Evolutionary conservation across 768 basidiomycete species (phyloP), one percentile per base, ranked within the genome.

Genomic region (Coprinopsis cinerea): DNA sequence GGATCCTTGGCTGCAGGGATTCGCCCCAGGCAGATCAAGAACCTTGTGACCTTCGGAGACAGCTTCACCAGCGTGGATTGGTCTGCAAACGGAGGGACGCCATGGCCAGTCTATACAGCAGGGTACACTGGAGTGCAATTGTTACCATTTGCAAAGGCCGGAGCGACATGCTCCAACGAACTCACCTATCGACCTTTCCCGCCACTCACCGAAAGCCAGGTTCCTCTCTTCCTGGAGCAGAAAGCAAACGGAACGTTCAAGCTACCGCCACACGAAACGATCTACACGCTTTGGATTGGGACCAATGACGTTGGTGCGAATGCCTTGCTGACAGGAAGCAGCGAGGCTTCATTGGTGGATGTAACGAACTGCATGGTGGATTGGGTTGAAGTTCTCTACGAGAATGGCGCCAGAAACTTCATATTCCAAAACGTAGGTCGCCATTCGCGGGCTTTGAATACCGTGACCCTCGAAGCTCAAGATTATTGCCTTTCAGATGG

Each of bases 201-300:
- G 0, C 70, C 79, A 0, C 60, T 85, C 28, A 76, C 80, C 54
- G 79, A 78, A 57, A 71, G 69, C 59, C 75, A 83, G 58, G 68
- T 85, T 5, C 82, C 82, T 0, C 47, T 67, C 0, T 83, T 76
- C 62, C 67, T 82, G 43, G 57, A 66, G 5, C 71, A 75, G 43
- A 64, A 57, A 15, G 54, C 60, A 10, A 74, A 77, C 52, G 70
- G 72, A 4, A 66, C 73, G 1, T 57, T 79, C 18, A 57, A 53
- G 15, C 59, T 77, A 27, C 48, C 62, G 13, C 59, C 75, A 0
- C 60, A 67, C 2, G 69, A 79, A 40, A 85, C 83, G 1, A 53
- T 85, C 2, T 85, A 80, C 59, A 78, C 79, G 1, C 66, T 85
- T 5, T 86, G 83, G 83, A 80, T 85, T 51, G 82, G 83, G 13